Percentiles rank a stretch among this genome's conserved stretches.
Evolutionary conservation across 2,329 filamentous ascomycete genomes (phyloP).

Genomic region (Phyllosticta citribraziliensis): DNA sequence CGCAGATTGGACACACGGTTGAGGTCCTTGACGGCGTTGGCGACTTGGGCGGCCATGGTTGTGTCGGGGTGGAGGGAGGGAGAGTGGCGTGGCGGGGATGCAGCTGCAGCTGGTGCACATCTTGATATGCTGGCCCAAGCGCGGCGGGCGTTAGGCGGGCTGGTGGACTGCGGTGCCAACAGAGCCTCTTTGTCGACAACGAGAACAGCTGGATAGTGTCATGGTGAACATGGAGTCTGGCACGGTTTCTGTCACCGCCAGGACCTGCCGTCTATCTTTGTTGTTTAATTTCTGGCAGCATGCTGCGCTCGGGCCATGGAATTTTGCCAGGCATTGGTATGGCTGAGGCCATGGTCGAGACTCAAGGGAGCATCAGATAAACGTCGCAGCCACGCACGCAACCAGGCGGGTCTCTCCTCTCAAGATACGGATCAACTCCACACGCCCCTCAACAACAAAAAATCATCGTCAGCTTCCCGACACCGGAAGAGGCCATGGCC

Average conservation of each 20-base stretch:
- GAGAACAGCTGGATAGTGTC: too few species aligned
- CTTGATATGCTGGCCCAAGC: constrained; percentile 5
- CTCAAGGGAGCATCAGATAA: too few species aligned
- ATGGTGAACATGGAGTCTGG: too few species aligned
- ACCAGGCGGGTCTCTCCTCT: background rate
- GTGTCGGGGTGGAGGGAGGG: background rate
- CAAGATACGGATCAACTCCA: background rate
- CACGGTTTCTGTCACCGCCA: too few species aligned
- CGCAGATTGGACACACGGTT: constrained; percentile 21
- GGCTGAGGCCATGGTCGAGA: too few species aligned
- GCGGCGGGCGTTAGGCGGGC: constrained; percentile 2
- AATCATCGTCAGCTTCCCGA: background rate
- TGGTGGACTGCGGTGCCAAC: background rate
- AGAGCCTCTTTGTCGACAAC: too few species aligned
- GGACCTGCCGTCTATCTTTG: too few species aligned
- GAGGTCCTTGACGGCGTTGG: constrained; percentile 27
- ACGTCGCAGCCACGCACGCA: background rate
- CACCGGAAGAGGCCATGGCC: background rate
- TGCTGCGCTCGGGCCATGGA: too few species aligned
- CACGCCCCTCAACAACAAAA: background rate
- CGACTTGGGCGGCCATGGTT: constrained; percentile 29
- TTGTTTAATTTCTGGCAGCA: too few species aligned
- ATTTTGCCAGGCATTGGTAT: too few species aligned
- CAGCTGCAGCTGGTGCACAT: constrained; percentile 1
- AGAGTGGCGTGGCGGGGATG: background rate